Percentiles rank a stretch among this genome's conserved stretches.
These are phyloP conservation scores for Dactylonectria estremocensis DNA, from an alignment of 2,329 filamentous ascomycete species.

Conservation along the genomic window DNA sequence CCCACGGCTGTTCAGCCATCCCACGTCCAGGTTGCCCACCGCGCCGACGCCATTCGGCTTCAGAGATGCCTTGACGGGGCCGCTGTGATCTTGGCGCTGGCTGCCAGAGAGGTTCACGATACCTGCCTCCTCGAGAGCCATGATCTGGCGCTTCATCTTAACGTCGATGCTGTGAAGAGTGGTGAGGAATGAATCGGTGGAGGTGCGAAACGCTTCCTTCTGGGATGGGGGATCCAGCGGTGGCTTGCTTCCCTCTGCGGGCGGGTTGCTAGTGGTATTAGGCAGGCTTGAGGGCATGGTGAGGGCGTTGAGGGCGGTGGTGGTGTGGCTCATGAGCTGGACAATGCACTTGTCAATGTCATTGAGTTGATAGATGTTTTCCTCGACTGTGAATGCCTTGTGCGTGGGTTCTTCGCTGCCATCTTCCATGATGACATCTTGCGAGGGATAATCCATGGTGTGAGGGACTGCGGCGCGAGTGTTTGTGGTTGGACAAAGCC, in stretches of 20 bases:
- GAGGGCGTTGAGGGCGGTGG: slow-evolving; percentile 62
- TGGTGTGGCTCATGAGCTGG: slow-evolving; percentile 60
- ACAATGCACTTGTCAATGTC: slow-evolving; percentile 78
- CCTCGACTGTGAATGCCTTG: slow-evolving; percentile 77
- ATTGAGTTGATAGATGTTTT: slow-evolving; percentile 86
- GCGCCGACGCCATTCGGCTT: slow-evolving; percentile 70
- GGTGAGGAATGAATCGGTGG: slow-evolving; percentile 78
- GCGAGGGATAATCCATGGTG: slow-evolving; percentile 50
- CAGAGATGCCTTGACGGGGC: slow-evolving; percentile 60
- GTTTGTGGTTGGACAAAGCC: neutral
- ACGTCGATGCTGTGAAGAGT: slow-evolving; percentile 83
- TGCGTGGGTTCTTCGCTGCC: slow-evolving; percentile 50
- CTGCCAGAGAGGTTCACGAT: slow-evolving; percentile 71
- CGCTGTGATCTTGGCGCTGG: slow-evolving; percentile 51
- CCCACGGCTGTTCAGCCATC: slow-evolving; percentile 90
- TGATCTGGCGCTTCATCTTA: slow-evolving; percentile 76
- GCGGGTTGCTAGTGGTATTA: slow-evolving; percentile 21
- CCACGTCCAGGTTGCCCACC: slow-evolving; percentile 81
- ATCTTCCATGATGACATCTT: slow-evolving; percentile 52
- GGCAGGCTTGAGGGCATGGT: slow-evolving; percentile 51
- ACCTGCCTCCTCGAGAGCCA: slow-evolving; percentile 85
- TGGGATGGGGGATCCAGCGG: slow-evolving; percentile 64
- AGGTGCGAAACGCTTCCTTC: slow-evolving; percentile 70
- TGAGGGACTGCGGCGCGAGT: neutral
- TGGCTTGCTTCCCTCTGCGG: slow-evolving; percentile 40